Base-by-base conservation (phyloP, 208 protist genomes). In the Crithidia sp. region DNA sequence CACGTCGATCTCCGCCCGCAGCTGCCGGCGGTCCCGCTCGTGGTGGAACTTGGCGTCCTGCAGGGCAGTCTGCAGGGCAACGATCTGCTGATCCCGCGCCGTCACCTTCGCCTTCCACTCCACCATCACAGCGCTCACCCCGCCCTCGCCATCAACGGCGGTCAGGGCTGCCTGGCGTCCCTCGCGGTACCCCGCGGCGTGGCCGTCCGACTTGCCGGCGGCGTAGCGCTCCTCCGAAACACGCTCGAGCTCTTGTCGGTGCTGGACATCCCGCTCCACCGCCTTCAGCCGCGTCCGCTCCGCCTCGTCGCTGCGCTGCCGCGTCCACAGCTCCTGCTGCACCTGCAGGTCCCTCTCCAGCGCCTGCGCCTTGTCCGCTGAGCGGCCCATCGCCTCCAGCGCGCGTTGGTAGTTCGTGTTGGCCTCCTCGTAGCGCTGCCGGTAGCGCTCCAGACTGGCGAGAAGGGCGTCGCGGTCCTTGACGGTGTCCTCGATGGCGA, bases 401-500 rank as follows among this genome's bases (percentile, higher is more conserved):
- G 90, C 87, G 7, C 79, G 80, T 41, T 93, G 87, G 71, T 95
- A 95, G 64, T 87, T 90, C 2, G 14, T 55, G 55, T 71, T 87
- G 45, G 83, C 81, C 70, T 95, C 90, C 71, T 90, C 87, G 19
- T 83, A 83, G 14, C 66, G 50, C 10, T 43, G 10, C 40, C 91
- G 85, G 53, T 88, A 78, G 28, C 71, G 69, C 79, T 95, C 90
- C 36, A 95, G 57, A 17, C 65, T 73, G 14, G 88, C 90, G 58
- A 93, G 77, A 49, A 95, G 84, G 39, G 70, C 75, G 56, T 91
- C 85, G 54, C 82, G 84, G 72, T 93, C 88, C 57, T 88, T 87
- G 41, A 78, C 9, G 45, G 74, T 56, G 71, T 95, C 86, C 67
- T 91, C 86, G 7, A 84, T 52, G 44, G 83, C 80, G 2, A 70